Base-by-base conservation (phyloP, 345 rosid genomes). In the Melaleuca alternifolia region DNA sequence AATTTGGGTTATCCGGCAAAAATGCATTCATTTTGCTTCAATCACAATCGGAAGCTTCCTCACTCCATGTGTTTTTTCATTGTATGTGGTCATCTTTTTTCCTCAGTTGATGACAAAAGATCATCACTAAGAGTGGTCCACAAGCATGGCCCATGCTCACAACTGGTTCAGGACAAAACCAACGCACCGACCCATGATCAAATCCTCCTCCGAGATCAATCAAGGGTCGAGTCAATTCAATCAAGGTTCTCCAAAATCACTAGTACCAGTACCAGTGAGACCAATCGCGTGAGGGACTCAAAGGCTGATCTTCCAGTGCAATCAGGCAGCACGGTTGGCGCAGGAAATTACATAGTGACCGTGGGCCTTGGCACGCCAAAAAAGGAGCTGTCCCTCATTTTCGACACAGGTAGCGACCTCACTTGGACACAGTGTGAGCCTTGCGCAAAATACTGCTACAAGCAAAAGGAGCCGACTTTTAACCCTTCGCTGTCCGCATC, bases 401-500 rank as follows among this genome's bases (percentile, higher is more conserved):
- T 93, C 33, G 98, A 94, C 85, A 94, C 96, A 1, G 98, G 96
- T 13, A 94, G 98, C 51, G 96, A 93, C 86, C 85, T 94, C 82
- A 93, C 98, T 0, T 94, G 98, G 96, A 93, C 94, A 6, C 95
- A 93, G 8, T 94, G 96, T 37, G 50, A 91, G 53, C 95, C 95
- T 11, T 95, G 97, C 50, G 91, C 61, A 7, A 33, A 3, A 71
- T 87, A 77, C 82, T 95, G 97, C 86, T 94, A 95, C 65, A 24
- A 90, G 15, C 96, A 95, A 54, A 87, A 87, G 84, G 96, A 94
- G 46, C 86, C 91, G 13, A 92, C 81, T n/a, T 95, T 93, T 85
- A 90, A 92, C 50, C 95, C 96, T 11, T 86, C 90, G 1, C 14
- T 5, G 0, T 96, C 99, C n/a, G 83, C 88, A 7, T 88, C 99